phyloP scores from a whole-genome alignment of 2,329 filamentous ascomycete species.

The Neonectria neomacrospora region DNA sequence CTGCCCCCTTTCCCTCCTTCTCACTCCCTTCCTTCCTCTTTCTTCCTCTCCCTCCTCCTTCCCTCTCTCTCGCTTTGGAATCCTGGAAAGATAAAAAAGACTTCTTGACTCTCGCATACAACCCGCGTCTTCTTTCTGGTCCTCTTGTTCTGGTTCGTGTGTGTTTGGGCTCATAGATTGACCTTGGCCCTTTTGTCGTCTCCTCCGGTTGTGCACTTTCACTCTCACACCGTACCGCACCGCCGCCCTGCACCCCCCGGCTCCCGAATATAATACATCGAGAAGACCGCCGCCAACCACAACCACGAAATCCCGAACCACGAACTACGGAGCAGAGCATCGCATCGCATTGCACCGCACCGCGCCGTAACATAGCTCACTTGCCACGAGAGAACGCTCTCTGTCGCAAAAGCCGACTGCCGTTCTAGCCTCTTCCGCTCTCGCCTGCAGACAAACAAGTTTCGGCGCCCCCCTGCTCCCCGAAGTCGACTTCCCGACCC shows the following conservation, averaged over 20 bases:
- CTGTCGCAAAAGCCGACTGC: slow-evolving; percentile 17
- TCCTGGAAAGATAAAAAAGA: slow-evolving; percentile 16
- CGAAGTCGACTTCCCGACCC: slow-evolving; percentile 20
- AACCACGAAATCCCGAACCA: slow-evolving; percentile 31
- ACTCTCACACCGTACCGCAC: slow-evolving; percentile 8
- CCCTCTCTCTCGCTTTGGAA: slow-evolving; percentile 24
- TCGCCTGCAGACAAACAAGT: slow-evolving; percentile 33
- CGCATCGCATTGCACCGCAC: not conserved
- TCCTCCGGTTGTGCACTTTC: slow-evolving; percentile 15
- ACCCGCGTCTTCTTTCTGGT: slow-evolving; percentile 7
- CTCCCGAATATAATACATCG: slow-evolving; percentile 22
- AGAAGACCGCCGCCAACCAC: slow-evolving; percentile 18
- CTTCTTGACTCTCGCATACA: slow-evolving; percentile 18
- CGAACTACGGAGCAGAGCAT: slow-evolving; percentile 18
- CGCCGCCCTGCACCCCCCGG: slow-evolving; percentile 15
- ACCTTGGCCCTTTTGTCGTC: not conserved
- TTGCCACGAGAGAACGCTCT: not conserved
- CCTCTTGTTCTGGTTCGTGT: not conserved
- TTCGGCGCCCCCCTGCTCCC: slow-evolving; percentile 21
- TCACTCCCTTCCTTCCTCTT: slow-evolving; percentile 34
- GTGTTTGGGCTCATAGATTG: slow-evolving; percentile 10
- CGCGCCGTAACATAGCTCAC: slow-evolving; percentile 24
- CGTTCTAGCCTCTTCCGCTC: slow-evolving; percentile 9
- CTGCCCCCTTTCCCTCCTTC: slow-evolving; percentile 30
- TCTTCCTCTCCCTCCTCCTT: slow-evolving; percentile 20